phyloP scores from a whole-genome alignment of 768 basidiomycete species.

The Mrakia blollopis region DNA sequence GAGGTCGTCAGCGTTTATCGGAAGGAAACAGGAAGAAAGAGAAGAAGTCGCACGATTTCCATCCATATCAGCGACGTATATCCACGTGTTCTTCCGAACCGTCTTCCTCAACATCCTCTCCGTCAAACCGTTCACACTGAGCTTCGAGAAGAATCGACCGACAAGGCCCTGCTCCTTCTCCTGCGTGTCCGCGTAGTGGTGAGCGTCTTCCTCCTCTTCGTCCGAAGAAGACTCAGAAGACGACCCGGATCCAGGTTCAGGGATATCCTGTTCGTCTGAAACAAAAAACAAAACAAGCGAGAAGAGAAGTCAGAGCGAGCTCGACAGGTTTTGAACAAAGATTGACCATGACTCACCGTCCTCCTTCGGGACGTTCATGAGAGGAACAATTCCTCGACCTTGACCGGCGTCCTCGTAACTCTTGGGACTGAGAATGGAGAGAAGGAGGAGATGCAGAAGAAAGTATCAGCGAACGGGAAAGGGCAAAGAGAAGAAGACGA shows the following conservation, averaged over 20 bases:
- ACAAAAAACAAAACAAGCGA: neutral
- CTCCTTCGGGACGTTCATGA: slow-evolving; percentile 27
- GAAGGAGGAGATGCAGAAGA: too few species aligned
- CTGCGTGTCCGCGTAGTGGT: slow-evolving; percentile 38
- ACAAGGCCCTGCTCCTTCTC: slow-evolving; percentile 38
- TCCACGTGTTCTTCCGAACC: slow-evolving; percentile 57
- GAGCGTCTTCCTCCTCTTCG: slow-evolving; percentile 37
- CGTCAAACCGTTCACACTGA: slow-evolving; percentile 54
- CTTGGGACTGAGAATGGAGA: slow-evolving; percentile 46
- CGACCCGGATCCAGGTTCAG: slow-evolving; percentile 30
- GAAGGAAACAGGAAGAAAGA: slow-evolving; percentile 48
- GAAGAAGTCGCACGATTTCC: slow-evolving; percentile 52
- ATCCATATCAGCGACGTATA: slow-evolving; percentile 53
- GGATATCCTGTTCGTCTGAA: slow-evolving; percentile 15
- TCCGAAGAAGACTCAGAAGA: slow-evolving; percentile 37
- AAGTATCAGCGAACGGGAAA: too few species aligned
- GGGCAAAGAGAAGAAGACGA: too few species aligned
- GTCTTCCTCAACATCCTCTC: slow-evolving; percentile 55
- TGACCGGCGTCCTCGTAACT: slow-evolving; percentile 61
- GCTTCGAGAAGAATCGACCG: slow-evolving; percentile 44
- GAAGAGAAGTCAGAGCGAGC: neutral
- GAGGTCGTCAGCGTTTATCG: neutral
- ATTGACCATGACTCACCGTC: neutral
- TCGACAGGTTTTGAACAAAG: neutral
- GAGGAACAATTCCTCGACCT: slow-evolving; percentile 49